Evolutionary conservation across 176 grass and related monocot genomes (phyloP).

Genomic region (sorghum (Sorghum bicolor)): DNA sequence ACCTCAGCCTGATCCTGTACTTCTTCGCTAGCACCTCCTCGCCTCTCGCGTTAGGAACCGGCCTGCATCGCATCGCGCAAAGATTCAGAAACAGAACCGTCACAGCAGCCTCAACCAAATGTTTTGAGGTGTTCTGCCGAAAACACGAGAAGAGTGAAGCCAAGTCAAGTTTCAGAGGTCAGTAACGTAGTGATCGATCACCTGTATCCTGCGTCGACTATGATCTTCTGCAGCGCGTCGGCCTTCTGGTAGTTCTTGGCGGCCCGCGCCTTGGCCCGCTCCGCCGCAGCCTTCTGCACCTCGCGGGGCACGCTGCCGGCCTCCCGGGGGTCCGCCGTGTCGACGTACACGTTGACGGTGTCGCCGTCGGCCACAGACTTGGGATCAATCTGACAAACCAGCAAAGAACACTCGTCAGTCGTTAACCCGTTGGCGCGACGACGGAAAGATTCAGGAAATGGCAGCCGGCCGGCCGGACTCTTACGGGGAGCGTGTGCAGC

Average conservation of each 20-base stretch:
- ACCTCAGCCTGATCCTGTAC: conserved; percentile 94
- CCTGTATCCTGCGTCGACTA: conserved; percentile 78
- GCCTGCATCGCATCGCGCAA: conserved; percentile 32
- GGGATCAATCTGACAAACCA: conserved; percentile 55
- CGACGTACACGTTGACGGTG: conserved; percentile 82
- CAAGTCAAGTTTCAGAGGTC: not conserved
- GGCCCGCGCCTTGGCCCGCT: conserved; percentile 50
- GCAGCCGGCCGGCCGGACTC: not conserved
- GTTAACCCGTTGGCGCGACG: not conserved
- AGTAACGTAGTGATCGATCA: not conserved
- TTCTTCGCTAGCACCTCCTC: conserved; percentile 73
- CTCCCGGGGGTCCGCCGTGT: conserved; percentile 48
- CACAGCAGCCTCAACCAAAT: not conserved
- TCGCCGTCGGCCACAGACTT: conserved; percentile 87
- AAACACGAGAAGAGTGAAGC: not conserved
- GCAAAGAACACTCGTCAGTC: not conserved
- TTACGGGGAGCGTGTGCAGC: conserved; percentile 89
- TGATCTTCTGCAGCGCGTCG: conserved; percentile 72
- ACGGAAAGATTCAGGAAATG: not conserved
- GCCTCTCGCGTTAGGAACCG: conserved; percentile 53
- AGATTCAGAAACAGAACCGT: not conserved
- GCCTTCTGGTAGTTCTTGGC: conserved; percentile 68
- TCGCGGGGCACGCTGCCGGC: conserved; percentile 64
- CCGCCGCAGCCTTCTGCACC: conserved; percentile 61
- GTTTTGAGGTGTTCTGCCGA: not conserved